Percentiles rank a stretch among this genome's conserved stretches.
phyloP scores from a whole-genome alignment of 192 early-diverging fungal genomes.

The Martensiomyces pterosporus region DNA sequence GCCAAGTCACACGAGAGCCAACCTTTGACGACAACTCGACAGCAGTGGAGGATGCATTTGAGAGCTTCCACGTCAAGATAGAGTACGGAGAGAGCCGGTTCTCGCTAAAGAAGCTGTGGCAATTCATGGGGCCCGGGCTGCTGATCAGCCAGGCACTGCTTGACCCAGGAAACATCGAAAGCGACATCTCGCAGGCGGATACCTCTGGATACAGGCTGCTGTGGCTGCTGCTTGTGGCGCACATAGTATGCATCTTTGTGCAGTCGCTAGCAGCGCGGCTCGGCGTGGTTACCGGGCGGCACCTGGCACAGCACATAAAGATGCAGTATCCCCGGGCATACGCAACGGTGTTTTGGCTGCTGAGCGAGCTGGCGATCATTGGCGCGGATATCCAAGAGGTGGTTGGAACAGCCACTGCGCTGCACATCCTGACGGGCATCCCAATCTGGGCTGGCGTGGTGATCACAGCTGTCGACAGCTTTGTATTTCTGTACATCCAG shows the following conservation, averaged over 20 bases:
- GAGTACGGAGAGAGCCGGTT: slow-evolving; percentile 38
- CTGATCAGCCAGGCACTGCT: slow-evolving; percentile 61
- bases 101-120: slow-evolving; percentile 57
- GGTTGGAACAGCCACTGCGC: slow-evolving; percentile 83
- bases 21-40: slow-evolving; percentile 37
- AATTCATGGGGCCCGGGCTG: slow-evolving; percentile 61
- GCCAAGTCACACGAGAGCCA: too few species aligned
- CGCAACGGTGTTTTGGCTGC: slow-evolving; percentile 53
- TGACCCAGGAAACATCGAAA: slow-evolving; percentile 72
- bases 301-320: slow-evolving; percentile 59
- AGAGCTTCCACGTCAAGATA: slow-evolving; percentile 39
- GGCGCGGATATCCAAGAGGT: slow-evolving; percentile 76
- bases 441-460: slow-evolving; percentile 74
- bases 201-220: slow-evolving; percentile 61
- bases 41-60: slow-evolving; percentile 28
- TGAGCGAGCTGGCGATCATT: slow-evolving; percentile 66
- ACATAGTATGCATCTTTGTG: slow-evolving; percentile 59
- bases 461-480: slow-evolving; percentile 78
- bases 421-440: slow-evolving; percentile 72
- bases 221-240: slow-evolving; percentile 62
- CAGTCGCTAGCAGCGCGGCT: slow-evolving; percentile 60
- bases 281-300: slow-evolving; percentile 64
- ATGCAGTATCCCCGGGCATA: slow-evolving; percentile 50
- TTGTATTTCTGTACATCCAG: slow-evolving; percentile 70
- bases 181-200: slow-evolving; percentile 63